A percentile compares a stretch with the other conserved stretches of the same genome.
These are phyloP conservation scores for Earliella scabrosa DNA, from an alignment of 1,284 basidiomycete genomes.

Conservation along the genomic window DNA sequence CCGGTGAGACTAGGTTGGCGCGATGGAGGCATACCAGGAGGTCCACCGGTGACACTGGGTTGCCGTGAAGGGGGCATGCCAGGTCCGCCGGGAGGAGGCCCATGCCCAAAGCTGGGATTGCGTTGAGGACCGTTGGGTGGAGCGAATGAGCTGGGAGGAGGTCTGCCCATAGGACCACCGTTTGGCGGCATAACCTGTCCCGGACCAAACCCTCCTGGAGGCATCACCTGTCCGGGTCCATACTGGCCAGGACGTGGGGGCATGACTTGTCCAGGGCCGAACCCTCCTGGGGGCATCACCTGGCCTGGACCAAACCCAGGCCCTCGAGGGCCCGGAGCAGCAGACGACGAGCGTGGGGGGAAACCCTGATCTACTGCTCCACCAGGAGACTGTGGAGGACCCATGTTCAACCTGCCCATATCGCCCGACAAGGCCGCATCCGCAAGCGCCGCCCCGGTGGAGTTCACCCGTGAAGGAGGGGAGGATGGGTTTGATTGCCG, in stretches of 20 bases:
- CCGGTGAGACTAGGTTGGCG: conserved; percentile 3
- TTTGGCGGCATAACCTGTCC: conserved; percentile 16
- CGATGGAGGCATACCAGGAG: conserved; percentile 2
- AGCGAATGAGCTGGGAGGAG: conserved; percentile 16
- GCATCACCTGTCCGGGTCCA: conserved; percentile 23
- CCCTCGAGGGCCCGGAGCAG: conserved; percentile 9
- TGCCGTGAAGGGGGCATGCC: conserved; percentile 5
- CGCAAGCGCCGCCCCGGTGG: conserved; percentile 21
- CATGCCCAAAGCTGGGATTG: conserved; percentile 14
- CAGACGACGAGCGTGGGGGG: conserved; percentile 28
- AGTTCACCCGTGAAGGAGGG: conserved; percentile 26
- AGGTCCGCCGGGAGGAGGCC: conserved; percentile 7
- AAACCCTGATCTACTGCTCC: conserved; percentile 19
- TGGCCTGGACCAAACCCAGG: conserved; percentile 30
- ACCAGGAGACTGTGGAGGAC: conserved; percentile 25
- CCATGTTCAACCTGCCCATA: conserved; percentile 35
- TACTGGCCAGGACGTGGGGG: conserved; percentile 27
- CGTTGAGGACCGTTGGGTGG: conserved; percentile 13
- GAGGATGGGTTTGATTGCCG: conserved; percentile 22
- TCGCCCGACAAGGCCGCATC: conserved; percentile 29
- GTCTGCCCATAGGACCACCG: conserved; percentile 35
- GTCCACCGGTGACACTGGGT: conserved; percentile 7
- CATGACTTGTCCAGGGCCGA: conserved; percentile 35
- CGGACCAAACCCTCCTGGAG: conserved; percentile 25
- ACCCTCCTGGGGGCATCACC: conserved; percentile 29